A percentile compares a stretch with the other conserved stretches of the same genome.
Evolutionary conservation across 2,329 filamentous ascomycete species (phyloP).

Genomic region (Thermothelomyces thermophilus): DNA sequence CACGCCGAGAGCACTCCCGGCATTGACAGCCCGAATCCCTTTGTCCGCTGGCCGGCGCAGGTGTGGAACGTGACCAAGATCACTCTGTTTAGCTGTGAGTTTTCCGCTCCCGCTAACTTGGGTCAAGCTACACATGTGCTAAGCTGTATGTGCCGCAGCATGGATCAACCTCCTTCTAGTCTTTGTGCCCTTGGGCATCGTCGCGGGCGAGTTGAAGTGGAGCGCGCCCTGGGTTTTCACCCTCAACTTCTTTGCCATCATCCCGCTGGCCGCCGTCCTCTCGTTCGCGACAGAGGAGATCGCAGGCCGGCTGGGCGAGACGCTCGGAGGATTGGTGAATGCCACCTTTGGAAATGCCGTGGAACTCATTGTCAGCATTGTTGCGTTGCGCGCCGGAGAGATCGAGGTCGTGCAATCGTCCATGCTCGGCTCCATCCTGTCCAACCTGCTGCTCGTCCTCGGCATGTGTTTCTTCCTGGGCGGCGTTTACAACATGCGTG

Average conservation of each 20-base stretch:
- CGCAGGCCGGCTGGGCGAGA: slow-evolving; percentile 63
- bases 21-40: slow-evolving; percentile 40
- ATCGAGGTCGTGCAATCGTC: slow-evolving; percentile 96
- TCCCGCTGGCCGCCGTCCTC: slow-evolving; percentile 65
- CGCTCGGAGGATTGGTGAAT: slow-evolving; percentile 66
- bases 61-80: slow-evolving; percentile 52
- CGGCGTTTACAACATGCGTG: slow-evolving; percentile 56
- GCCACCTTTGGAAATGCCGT: slow-evolving; percentile 76
- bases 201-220: slow-evolving; percentile 57
- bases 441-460: slow-evolving; percentile 83
- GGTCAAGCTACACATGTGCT: background rate
- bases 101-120: background rate
- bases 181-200: slow-evolving; percentile 66
- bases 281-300: slow-evolving; percentile 76
- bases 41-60: slow-evolving; percentile 41
- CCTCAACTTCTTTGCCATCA: slow-evolving; percentile 75
- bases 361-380: slow-evolving; percentile 81
- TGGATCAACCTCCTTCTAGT: slow-evolving; percentile 66
- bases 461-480: slow-evolving; percentile 76
- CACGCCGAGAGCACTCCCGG: slow-evolving; percentile 46
- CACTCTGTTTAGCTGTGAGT: slow-evolving; percentile 53
- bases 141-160: slow-evolving; percentile 31
- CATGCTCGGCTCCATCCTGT: slow-evolving; percentile 93
- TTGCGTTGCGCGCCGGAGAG: slow-evolving; percentile 76
- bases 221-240: slow-evolving; percentile 62